Base-by-base conservation (phyloP, 2,329 filamentous ascomycete genomes). In the Lasiodiplodia theobromae region DNA sequence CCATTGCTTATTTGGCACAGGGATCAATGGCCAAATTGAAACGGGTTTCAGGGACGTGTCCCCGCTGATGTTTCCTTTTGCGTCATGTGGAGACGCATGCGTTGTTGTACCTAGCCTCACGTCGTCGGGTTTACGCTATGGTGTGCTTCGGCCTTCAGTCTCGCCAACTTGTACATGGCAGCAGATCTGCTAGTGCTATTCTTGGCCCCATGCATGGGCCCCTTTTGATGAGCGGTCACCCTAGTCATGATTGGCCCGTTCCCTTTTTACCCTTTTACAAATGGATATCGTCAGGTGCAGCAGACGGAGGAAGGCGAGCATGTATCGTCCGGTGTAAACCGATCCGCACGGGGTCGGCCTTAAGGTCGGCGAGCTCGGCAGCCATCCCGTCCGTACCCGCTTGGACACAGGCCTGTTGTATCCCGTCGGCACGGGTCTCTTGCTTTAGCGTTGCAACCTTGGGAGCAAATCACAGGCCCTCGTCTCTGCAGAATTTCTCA, bases 281-380 rank as follows among this genome's bases (percentile, higher is more conserved):
- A 25, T 10, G 14, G 44, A 23, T 16, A 28, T 18, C 51, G 51
- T 16, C 28, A 53, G 51, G 23, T 12, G 7, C 34, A 58, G 56
- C 56, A 58, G 21, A 58, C n/a, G 34, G 38, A 31, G 4, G 11
- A 18, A 16, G 23, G 23, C 23, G 34, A 47, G 38, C 21, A 49
- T 47, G 57, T 60, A 34, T 40, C 21, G n/a, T 5, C 37, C 11
- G n/a, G 18, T n/a, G 14, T 18, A 14, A 10, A 37, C n/a, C n/a
- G 21, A 23, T 14, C 23, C 38, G 3, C 10, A 2, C n/a, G 57
- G 57, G 12, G 38, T 60, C 38, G 57, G 57, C 38, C 6, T 60
- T 60, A 60, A 49, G 38, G 44, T 47, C 57, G 57, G 38, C 28
- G 18, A 60, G 6, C 23, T 60, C 57, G 57, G 38, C 57, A 60